A percentile compares a stretch with the other conserved stretches of the same genome.
Conservation (phyloP, 73 alveolate species). For the Tetrahymena borealis region DNA sequence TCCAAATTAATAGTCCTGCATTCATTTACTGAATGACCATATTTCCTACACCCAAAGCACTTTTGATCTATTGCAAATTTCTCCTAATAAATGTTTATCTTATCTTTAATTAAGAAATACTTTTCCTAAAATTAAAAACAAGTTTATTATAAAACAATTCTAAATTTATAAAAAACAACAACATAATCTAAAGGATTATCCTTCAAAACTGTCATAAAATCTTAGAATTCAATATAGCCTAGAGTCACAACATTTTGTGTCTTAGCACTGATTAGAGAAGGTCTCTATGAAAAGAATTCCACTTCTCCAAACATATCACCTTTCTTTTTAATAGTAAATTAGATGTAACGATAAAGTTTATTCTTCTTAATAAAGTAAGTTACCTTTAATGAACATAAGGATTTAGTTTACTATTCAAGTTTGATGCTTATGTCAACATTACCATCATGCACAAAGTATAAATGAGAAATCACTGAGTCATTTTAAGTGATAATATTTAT, state of each 20-base stretch:
- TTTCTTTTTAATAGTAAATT: neutral
- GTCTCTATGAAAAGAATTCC: constrained; percentile 70
- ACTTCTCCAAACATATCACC: constrained; percentile 77
- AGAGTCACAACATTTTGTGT: constrained; percentile 70
- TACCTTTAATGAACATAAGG: constrained; percentile 53
- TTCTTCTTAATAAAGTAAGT: constrained; percentile 48
- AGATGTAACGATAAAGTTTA: constrained; percentile 45
- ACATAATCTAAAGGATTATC: neutral
- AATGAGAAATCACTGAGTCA: constrained; percentile 38
- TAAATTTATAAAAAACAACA: neutral
- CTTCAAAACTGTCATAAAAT: constrained; percentile 11
- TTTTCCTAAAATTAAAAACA: neutral
- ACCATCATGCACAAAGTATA: neutral
- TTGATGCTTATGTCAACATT: neutral
- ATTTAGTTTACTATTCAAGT: constrained; percentile 52
- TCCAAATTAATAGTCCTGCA: neutral
- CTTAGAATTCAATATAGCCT: constrained; percentile 42
- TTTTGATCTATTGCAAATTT: constrained; percentile 12
- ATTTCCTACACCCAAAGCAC: constrained; percentile 24
- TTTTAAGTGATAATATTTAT: constrained; percentile 64
- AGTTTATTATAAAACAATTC: neutral
- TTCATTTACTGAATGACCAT: neutral
- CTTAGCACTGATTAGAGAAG: constrained; percentile 67
- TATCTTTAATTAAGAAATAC: constrained; percentile 12
- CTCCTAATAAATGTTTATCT: neutral